Percentiles rank a stretch among this genome's conserved stretches.
These are phyloP conservation scores for Phytopythium montanum DNA, from an alignment of 352 stramenopile species.

Conservation along the genomic window DNA sequence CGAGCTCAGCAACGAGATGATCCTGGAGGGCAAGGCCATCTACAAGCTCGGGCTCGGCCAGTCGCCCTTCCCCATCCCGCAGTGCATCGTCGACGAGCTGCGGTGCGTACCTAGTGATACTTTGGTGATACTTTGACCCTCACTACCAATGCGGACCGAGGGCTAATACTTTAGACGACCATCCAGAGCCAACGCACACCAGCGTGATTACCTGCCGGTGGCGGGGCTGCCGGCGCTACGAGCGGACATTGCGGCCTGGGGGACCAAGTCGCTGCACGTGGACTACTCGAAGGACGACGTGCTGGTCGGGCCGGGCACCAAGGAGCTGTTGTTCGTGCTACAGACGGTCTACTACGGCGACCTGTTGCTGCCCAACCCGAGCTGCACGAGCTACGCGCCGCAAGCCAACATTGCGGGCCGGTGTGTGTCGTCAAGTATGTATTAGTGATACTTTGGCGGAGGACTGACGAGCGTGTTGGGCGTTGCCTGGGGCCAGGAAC, in stretches of 20 bases:
- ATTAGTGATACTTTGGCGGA: not conserved
- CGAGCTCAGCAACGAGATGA: constrained; percentile 85
- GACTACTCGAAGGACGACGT: constrained; percentile 75
- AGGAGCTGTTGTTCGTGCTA: constrained; percentile 86
- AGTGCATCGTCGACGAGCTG: constrained; percentile 86
- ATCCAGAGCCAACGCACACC: constrained; percentile 67
- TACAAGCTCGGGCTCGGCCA: constrained; percentile 86
- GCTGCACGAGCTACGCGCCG: constrained; percentile 83
- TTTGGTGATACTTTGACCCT: too few species aligned
- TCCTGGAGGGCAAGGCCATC: constrained; percentile 70
- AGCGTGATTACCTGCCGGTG: constrained; percentile 80
- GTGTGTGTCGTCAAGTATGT: constrained; percentile 17
- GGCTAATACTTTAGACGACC: too few species aligned
- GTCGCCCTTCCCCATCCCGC: constrained; percentile 82
- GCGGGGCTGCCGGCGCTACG: constrained; percentile 70
- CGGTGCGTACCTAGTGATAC: constrained; percentile 40
- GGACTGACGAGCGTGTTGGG: not conserved
- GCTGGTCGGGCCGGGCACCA: constrained; percentile 84
- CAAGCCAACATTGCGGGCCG: constrained; percentile 83
- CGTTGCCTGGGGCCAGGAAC: constrained; percentile 35
- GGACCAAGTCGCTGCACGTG: constrained; percentile 44
- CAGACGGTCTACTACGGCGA: constrained; percentile 89
- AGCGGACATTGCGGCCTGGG: constrained; percentile 78
- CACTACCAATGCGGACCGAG: too few species aligned
- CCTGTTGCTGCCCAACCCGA: constrained; percentile 78